Evolutionary conservation across 2,329 filamentous ascomycete species (phyloP), one percentile per base, ranked within the genome.

Genomic region (Fusarium miscanthi): DNA sequence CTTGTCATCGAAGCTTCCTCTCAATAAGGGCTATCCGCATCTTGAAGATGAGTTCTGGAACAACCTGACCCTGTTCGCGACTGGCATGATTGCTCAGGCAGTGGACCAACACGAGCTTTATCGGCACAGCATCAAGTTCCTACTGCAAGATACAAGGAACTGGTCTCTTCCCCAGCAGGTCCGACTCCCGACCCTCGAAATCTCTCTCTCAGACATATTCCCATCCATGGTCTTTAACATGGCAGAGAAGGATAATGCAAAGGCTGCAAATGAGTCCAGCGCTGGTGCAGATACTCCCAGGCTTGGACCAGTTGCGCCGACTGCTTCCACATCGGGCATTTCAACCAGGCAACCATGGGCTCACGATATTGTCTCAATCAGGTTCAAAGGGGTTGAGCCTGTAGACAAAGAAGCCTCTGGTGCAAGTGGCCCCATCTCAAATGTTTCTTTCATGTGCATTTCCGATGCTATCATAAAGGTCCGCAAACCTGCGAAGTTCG

Each of bases 381-480:
- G 83, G n/a, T 91, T 90, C 75, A 85, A 82, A 66, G 86, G 84
- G 19, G 80, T 87, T 31, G 81, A 82, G 64, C 70, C 74, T 3
- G 65, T 74, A 27, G 41, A 66, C 3, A 66, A 45, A 33, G 49
- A 72, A 67, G 43, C 74, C 61, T 57, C 62, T 57, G 35, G 59
- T 16, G 63, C 51, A 21, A 64, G 72, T 21, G 59, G 40, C 10
- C 45, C 17, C 49, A 57, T 61, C 27, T 37, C 64, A 12, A 70
- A 66, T 23, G 62, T 52, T 6, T 66, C 56, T 30, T 76, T 87
- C 19, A 79, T 79, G 16, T 82, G 84, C 41, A 77, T 86, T 17
- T 84, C 86, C 4, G 87, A 89, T 59, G 89, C 88, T 14, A 84
- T 86, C n/a, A 84, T 91, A 42, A 83, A 82, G 31, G 87, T 91